A percentile compares a stretch with the other conserved stretches of the same genome.
phyloP scores from a whole-genome alignment of 305 asterid genomes.

The Rubia peregrina region DNA sequence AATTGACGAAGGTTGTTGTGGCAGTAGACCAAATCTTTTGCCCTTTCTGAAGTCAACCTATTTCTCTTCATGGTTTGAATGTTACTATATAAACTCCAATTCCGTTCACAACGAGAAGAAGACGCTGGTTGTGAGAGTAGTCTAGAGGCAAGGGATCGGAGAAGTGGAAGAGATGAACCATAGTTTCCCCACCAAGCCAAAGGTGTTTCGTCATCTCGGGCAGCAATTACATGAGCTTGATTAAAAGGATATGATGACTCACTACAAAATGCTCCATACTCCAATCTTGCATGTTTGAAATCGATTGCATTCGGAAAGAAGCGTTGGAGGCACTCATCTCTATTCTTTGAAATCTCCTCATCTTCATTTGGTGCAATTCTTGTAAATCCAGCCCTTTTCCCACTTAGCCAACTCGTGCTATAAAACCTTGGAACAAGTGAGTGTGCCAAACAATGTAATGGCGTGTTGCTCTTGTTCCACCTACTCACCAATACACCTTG shows the following conservation, averaged over 20 bases:
- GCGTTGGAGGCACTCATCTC: not conserved
- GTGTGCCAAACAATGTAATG: conserved; percentile 10
- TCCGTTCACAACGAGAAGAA: conserved; percentile 2
- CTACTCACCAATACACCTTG: not conserved
- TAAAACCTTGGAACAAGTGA: conserved; percentile 12
- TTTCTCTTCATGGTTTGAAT: conserved; percentile 6
- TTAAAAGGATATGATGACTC: not conserved
- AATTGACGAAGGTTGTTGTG: not conserved
- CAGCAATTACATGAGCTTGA: not conserved
- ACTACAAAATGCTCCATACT: conserved; percentile 7
- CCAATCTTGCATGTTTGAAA: not conserved
- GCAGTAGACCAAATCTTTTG: conserved; percentile 1
- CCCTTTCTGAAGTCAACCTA: not conserved
- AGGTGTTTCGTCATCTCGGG: not conserved
- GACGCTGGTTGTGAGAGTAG: conserved; percentile 1
- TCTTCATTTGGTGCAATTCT: not conserved
- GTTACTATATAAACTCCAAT: conserved; percentile 1
- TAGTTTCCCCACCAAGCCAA: not conserved
- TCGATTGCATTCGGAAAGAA: not conserved
- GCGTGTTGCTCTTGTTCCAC: conserved; percentile 14
- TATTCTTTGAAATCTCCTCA: not conserved
- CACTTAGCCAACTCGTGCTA: not conserved
- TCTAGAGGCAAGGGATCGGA: not conserved
- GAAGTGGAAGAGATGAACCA: not conserved
- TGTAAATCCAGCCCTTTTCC: not conserved